Percentiles rank a stretch among this genome's conserved stretches.
Evolutionary conservation across 2,329 filamentous ascomycete species (phyloP).

Genomic region (Talaromyces atroroseus): DNA sequence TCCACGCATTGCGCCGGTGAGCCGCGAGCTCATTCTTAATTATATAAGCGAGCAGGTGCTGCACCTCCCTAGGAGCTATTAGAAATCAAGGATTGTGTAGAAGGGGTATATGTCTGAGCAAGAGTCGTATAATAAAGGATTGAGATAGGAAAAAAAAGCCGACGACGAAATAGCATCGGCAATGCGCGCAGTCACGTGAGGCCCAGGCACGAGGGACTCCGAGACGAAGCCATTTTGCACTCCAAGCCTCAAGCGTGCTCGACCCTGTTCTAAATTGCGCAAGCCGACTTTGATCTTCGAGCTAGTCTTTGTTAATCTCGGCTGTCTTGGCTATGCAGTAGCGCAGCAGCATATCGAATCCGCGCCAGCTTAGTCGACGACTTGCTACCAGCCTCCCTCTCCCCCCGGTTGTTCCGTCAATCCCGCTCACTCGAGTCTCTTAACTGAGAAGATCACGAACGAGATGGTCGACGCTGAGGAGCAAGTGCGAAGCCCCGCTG

Average conservation of each 20-base stretch:
- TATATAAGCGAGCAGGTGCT: conserved; percentile 47
- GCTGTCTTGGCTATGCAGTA: not conserved
- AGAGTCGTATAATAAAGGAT: too few species aligned
- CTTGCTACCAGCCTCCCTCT: not conserved
- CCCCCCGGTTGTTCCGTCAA: not conserved
- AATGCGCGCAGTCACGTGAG: not conserved
- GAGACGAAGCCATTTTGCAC: not conserved
- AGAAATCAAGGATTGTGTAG: conserved; percentile 9
- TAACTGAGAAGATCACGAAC: not conserved
- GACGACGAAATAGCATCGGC: too few species aligned
- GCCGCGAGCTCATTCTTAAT: conserved; percentile 70
- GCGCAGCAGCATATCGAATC: not conserved
- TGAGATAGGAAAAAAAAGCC: too few species aligned
- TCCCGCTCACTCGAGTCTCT: not conserved
- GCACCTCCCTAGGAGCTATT: conserved; percentile 40
- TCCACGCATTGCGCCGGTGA: conserved; percentile 60
- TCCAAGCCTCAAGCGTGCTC: not conserved
- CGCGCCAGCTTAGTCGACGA: not conserved
- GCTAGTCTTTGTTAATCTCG: not conserved
- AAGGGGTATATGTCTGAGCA: not conserved
- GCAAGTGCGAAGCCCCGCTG: conserved; percentile 8
- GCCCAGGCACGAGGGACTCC: not conserved
- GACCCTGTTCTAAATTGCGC: not conserved
- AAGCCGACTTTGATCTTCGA: not conserved
- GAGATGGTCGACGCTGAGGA: conserved; percentile 12